Conservation (phyloP, 1,284 basidiomycete genomes). For the Fomes fomentarius region DNA sequence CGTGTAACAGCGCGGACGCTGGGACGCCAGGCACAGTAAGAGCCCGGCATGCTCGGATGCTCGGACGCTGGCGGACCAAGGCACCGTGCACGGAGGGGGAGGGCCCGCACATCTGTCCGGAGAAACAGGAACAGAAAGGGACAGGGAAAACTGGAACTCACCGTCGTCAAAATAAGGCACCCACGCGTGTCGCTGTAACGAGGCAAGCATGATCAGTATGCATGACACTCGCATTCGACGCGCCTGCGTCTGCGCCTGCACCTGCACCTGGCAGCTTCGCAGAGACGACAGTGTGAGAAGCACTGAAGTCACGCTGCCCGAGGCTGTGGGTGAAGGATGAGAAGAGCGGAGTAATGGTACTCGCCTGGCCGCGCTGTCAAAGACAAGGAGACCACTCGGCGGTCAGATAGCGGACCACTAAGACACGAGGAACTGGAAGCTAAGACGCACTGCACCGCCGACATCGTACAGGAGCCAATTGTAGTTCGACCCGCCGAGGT, state of each 20-base stretch:
- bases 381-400: conserved; percentile 1
- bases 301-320: background rate
- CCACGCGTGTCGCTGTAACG: conserved; percentile 70
- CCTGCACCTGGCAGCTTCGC: no score
- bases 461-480: conserved; percentile 82
- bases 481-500: conserved; percentile 60
- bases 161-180: conserved; percentile 84
- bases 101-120: no score
- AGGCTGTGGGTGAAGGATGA: conserved; percentile 2
- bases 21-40: no score
- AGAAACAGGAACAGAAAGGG: background rate
- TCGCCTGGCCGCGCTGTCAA: conserved; percentile 55
- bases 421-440: conserved; percentile 1
- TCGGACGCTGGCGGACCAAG: no score
- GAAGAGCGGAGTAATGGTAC: conserved; percentile 21
- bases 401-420: background rate
- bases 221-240: conserved; percentile 4
- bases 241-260: no score
- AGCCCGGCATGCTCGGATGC: no score
- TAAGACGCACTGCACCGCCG: conserved; percentile 68
- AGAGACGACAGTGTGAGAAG: conserved; percentile 6
- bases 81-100: no score
- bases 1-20: no score
- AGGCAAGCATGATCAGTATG: background rate
- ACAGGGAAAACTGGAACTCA: conserved; percentile 37